Evolutionary conservation across 2,329 filamentous ascomycete genomes (phyloP).

Genomic region (Paecilomyces sp.): DNA sequence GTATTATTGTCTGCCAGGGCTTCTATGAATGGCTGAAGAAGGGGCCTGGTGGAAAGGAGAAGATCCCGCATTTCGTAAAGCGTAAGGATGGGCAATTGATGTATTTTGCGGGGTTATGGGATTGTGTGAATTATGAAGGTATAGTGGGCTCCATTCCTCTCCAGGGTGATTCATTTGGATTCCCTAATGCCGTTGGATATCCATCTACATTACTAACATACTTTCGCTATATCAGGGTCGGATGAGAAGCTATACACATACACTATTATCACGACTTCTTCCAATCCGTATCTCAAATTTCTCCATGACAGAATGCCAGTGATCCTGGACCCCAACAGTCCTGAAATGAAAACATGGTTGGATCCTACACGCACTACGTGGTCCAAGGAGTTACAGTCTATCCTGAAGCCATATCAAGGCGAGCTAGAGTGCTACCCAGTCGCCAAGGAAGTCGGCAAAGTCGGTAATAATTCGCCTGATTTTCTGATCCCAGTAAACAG

Average conservation of each 20-base stretch:
- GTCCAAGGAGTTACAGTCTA: slow-evolving; percentile 67
- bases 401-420: slow-evolving; percentile 72
- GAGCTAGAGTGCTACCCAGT: slow-evolving; percentile 83
- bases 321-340: slow-evolving; percentile 69
- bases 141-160: slow-evolving; percentile 9
- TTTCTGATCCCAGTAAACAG: slow-evolving; percentile 80
- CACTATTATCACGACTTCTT: slow-evolving; percentile 85
- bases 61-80: slow-evolving; percentile 76
- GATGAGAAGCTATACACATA: slow-evolving; percentile 76
- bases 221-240: slow-evolving; percentile 36
- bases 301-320: slow-evolving; percentile 96
- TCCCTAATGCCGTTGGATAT: background rate
- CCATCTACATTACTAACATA: slow-evolving; percentile 1
- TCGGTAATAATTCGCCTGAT: slow-evolving; percentile 78
- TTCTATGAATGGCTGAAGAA: slow-evolving; percentile 96
- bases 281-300: slow-evolving; percentile 75
- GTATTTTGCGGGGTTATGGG: slow-evolving; percentile 89
- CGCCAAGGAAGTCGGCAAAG: slow-evolving; percentile 82
- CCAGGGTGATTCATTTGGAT: background rate
- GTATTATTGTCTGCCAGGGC: slow-evolving; percentile 79
- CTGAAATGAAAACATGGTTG: slow-evolving; percentile 66
- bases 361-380: slow-evolving; percentile 66
- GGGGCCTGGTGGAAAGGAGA: slow-evolving; percentile 62
- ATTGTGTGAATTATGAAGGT: slow-evolving; percentile 76
- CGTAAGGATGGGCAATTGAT: slow-evolving; percentile 75